phyloP scores from a whole-genome alignment of 2,329 filamentous ascomycete genomes.

The Calonectria fujianensis region DNA sequence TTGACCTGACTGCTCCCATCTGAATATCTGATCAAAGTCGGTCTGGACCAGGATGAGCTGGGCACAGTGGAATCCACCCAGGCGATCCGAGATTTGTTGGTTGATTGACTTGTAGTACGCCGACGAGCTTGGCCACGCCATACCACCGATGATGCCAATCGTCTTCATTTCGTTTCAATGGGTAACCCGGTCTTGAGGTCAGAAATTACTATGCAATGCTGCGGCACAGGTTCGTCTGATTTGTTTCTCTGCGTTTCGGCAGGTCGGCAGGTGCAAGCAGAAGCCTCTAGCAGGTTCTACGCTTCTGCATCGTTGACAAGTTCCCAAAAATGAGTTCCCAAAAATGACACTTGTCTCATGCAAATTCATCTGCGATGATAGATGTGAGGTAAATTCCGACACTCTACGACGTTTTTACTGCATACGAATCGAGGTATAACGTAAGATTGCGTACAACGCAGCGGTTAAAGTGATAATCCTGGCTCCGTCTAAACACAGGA shows the following conservation, averaged over 20 bases:
- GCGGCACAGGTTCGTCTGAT: background rate
- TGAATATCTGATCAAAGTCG: constrained; percentile 1
- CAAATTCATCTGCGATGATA: no score
- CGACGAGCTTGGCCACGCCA: constrained; percentile 16
- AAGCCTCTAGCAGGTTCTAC: background rate
- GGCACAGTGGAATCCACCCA: constrained; percentile 2
- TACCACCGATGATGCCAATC: constrained; percentile 9
- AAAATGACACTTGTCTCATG: background rate
- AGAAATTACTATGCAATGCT: background rate
- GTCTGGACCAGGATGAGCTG: background rate
- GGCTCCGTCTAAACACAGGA: background rate
- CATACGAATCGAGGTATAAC: background rate
- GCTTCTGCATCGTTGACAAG: no score
- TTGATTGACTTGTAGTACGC: constrained; percentile 18
- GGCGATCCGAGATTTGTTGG: constrained; percentile 2
- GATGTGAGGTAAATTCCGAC: background rate
- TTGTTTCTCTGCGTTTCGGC: background rate
- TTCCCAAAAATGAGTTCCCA: no score
- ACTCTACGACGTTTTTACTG: no score
- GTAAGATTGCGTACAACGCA: background rate
- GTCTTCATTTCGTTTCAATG: background rate
- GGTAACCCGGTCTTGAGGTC: background rate
- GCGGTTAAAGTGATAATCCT: background rate
- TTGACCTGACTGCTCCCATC: background rate
- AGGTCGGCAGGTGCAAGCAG: background rate